phyloP scores from a whole-genome alignment of 495 filamentous ascomycete species.

The Rhizodiscina lignyota region DNA sequence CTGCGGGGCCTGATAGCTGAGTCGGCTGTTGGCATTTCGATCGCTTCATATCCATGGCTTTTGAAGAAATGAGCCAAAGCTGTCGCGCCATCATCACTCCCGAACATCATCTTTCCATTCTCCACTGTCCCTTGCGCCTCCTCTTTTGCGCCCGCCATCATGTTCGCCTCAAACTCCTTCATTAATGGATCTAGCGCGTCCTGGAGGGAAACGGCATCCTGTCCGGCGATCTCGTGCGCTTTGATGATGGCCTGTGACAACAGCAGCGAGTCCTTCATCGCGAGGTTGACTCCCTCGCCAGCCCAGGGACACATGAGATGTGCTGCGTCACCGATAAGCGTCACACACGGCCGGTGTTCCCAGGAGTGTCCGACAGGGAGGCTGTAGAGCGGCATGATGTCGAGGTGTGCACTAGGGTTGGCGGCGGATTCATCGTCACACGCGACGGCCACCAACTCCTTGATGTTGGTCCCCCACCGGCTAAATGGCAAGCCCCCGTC shows the following conservation, averaged over 20 bases:
- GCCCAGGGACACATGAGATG: constrained; percentile 14
- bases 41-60: too few relatives aligned
- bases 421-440: constrained; percentile 20
- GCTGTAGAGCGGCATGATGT: constrained; percentile 9
- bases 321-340: constrained; percentile 12
- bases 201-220: constrained; percentile 2
- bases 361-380: constrained; percentile 10
- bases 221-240: background rate
- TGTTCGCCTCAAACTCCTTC: constrained; percentile 8
- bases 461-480: constrained; percentile 17
- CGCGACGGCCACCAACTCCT: constrained; percentile 23
- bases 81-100: constrained; percentile 3
- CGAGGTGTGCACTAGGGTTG: background rate
- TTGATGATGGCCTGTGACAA: constrained; percentile 6
- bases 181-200: constrained; percentile 4
- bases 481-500: constrained; percentile 19
- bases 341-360: constrained; percentile 7
- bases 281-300: constrained; percentile 13
- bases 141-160: constrained; percentile 7
- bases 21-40: too few relatives aligned
- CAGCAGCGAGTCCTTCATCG: constrained; percentile 9
- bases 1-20: too few relatives aligned
- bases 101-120: constrained; percentile 6
- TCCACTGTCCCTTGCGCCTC: constrained; percentile 5
- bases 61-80: constrained; percentile 7